phyloP scores from a whole-genome alignment of 2,329 filamentous ascomycete species.

The Apiospora kogelbergensis region DNA sequence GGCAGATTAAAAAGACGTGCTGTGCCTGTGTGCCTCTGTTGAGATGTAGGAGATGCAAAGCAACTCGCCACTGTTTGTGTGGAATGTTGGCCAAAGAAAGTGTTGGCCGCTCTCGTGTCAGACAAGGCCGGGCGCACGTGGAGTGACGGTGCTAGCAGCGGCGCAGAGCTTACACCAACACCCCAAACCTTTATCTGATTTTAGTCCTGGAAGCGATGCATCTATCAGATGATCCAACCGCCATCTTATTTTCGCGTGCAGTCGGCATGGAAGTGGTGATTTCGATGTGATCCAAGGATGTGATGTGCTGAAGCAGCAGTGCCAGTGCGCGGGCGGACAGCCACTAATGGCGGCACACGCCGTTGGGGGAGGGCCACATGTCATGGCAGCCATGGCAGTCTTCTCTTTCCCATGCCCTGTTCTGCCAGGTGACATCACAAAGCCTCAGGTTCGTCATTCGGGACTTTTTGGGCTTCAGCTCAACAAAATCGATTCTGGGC shows the following conservation, averaged over 20 bases:
- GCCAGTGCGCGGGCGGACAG: background rate
- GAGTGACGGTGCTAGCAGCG: background rate
- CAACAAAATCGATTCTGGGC: background rate
- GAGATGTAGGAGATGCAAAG: too few species aligned
- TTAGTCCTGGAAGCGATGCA: background rate
- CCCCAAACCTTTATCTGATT: background rate
- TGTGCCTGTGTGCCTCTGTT: background rate
- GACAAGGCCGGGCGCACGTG: background rate
- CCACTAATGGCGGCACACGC: slow-evolving; percentile 1
- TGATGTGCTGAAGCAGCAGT: background rate
- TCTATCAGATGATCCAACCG: background rate
- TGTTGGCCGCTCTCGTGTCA: background rate
- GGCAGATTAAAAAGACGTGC: too few species aligned
- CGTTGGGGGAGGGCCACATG: background rate
- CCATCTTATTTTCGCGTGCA: background rate
- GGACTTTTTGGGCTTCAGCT: slow-evolving; percentile 2
- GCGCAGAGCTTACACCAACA: background rate
- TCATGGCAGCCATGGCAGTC: background rate
- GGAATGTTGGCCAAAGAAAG: background rate
- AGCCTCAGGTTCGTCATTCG: slow-evolving; percentile 1
- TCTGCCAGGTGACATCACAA: slow-evolving; percentile 7
- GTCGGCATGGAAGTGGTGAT: background rate
- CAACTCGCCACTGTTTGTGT: background rate
- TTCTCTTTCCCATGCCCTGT: background rate
- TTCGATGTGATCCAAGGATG: background rate